Base-by-base conservation (phyloP, 2,329 filamentous ascomycete species). In the Pleomassaria siparia region DNA sequence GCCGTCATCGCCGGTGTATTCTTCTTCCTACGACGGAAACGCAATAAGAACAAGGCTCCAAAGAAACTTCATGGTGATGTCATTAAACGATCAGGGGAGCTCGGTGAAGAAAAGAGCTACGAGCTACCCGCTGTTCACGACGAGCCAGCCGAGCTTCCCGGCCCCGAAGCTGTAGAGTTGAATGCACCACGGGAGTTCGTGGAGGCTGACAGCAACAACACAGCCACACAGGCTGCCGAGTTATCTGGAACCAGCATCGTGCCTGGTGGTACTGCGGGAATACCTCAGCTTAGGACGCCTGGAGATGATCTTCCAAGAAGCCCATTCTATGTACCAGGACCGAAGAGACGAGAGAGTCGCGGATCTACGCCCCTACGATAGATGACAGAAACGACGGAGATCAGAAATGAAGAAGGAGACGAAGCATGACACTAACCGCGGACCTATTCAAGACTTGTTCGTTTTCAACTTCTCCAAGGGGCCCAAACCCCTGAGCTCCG, bases 251-350 rank as follows among this genome's bases (percentile, higher is more conserved):
- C 55, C 24, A 60, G 45, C 25, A 41, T 48, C 3, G 54, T 39
- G 7, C 26, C 47, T 4, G 57, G 57, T 1, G 59, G 49, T 9
- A 30, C 39, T 3, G 49, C 40, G 22, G 59, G 59, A 1, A 48
- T 58, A 8, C 59, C 59, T 3, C 52, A 55, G 21, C 43, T 62
- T 4, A 47, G 59, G 29, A 58, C 51, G 16, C 57, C 59, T 1
- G 55, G 54, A 1, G 58, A 60, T 20, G 58, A 60, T 30, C 28
- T 57, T 5, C 54, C 52, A 2, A 37, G 49, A 39, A 41, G 16
- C 16, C 58, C 58, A 16, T 36, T 55, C 22, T 50, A 40, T 22
- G 33, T 28, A 7, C 18, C 29, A 2, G 40, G 40, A 5, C 24
- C 22, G 40, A 24, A 7, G 24, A 21, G 35, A n/a, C 18, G 20